phyloP scores from a whole-genome alignment of 73 alveolate genomes.

The Tetrahymena borealis region DNA sequence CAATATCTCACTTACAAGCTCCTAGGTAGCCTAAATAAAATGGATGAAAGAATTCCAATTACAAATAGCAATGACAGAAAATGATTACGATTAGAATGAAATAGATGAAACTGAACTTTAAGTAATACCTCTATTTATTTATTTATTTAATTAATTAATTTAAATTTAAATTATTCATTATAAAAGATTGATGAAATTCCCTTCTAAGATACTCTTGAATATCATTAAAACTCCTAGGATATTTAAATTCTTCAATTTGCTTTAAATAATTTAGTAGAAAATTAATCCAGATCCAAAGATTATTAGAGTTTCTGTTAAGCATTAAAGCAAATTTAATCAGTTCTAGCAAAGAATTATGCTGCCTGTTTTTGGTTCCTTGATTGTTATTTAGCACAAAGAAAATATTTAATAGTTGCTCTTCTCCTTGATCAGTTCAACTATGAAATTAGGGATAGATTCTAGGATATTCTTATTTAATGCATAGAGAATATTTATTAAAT shows the following conservation, averaged over 20 bases:
- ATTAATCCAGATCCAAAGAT: neutral
- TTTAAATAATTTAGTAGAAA: neutral
- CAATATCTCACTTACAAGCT: neutral
- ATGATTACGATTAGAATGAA: neutral
- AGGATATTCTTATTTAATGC: neutral
- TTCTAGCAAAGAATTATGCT: neutral
- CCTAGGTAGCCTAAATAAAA: neutral
- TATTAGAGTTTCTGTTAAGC: neutral
- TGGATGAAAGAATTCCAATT: neutral
- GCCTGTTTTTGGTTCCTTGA: neutral
- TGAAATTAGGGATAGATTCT: neutral
- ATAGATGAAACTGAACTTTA: neutral
- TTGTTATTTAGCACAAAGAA: neutral
- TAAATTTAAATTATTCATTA: neutral
- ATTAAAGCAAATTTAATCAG: neutral
- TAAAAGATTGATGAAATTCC: neutral
- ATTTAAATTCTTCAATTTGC: neutral
- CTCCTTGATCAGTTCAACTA: neutral
- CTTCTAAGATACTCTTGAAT: neutral
- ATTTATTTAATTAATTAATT: neutral
- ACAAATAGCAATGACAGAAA: neutral
- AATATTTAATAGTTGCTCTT: neutral
- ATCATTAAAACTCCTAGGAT: neutral
- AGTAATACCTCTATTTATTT: neutral
- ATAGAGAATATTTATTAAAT: neutral